Evolutionary conservation across 495 filamentous ascomycete species (phyloP), one percentile per base, ranked within the genome.

Genomic region (Cercophora scortea): DNA sequence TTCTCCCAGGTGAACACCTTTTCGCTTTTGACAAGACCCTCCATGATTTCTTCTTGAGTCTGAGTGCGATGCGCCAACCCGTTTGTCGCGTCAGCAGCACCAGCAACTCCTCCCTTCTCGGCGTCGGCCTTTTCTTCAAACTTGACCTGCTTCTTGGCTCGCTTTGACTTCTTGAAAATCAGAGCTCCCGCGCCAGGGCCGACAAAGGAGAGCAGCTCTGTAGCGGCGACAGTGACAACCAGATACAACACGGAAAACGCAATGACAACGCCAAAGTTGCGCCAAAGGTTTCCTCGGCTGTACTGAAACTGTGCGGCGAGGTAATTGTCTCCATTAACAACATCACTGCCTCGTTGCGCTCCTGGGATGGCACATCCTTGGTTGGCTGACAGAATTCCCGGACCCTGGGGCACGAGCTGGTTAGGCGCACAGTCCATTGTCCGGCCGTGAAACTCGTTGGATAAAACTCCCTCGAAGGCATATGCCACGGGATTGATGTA

Each of bases 401-500:
- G 81, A 0, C 83, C 81, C 54, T 79, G 73, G 5, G 87, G 83
- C 1, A 83, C 74, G 32, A 85, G 72, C 48, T 79, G 65, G 1
- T 59, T 49, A 1, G 76, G 71, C 0, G 84, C 68, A 42, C 79
- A 58, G 8, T 68, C 58, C 17, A 76, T 70, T 48, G 76, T 81
- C 8, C 71, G 61, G 47, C 70, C 74, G 60, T 81, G 71, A 53
- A 89, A 86, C 57, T 91, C 86, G 53, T 88, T 89, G 0, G 78
- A 58, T 73, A 89, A 75, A 32, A 85, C 55, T 0, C 71, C 79
- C 65, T 87, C 88, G 51, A 89, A 90, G 0, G 79, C 78, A 57
- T 91, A 95, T 38, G 81, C 74, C 6, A 92, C 74, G 0, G 89
- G 89, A 51, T 92, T 87, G 50, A 93, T 76, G 71, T 80, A 85